Conservation (phyloP, 441 rosid genomes). For the Mallotus japonicus region DNA sequence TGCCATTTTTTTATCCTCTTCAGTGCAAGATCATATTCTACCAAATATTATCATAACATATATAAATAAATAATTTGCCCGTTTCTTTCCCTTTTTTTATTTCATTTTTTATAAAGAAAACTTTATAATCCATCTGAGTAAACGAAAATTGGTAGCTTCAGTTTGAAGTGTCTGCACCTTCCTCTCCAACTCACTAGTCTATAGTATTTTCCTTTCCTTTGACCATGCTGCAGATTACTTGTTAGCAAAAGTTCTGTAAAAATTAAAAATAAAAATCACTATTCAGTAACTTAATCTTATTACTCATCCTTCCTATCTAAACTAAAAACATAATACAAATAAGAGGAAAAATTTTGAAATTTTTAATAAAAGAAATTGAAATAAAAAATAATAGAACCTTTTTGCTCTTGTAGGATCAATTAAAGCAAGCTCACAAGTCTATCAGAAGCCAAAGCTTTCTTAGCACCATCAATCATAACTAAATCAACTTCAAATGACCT, state of each 20-base stretch:
- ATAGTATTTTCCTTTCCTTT: conserved; percentile 84
- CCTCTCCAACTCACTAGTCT: conserved; percentile 82
- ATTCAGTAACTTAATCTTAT: neutral
- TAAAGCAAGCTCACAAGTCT: conserved; percentile 77
- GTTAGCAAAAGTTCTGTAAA: conserved; percentile 74
- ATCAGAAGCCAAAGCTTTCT: conserved; percentile 82
- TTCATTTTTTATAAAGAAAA: too few species aligned
- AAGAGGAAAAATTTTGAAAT: too few species aligned
- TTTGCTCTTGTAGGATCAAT: conserved; percentile 96
- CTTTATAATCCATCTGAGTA: too few species aligned
- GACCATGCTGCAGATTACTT: conserved; percentile 96
- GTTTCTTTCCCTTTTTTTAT: too few species aligned
- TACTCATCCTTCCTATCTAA: neutral
- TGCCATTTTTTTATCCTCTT: too few species aligned
- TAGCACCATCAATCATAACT: conserved; percentile 48
- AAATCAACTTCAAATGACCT: conserved; percentile 57
- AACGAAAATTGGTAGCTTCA: too few species aligned
- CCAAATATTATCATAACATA: too few species aligned
- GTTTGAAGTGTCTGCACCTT: conserved; percentile 94
- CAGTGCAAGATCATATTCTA: too few species aligned
- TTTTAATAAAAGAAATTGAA: too few species aligned
- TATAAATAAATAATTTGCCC: too few species aligned
- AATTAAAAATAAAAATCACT: conserved; percentile 15
- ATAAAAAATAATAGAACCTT: conserved; percentile 40
- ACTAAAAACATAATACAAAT: neutral